Evolutionary conservation across 495 filamentous ascomycete genomes (phyloP), one percentile per base, ranked within the genome.

Genomic region (Penicillium longicatenatum): DNA sequence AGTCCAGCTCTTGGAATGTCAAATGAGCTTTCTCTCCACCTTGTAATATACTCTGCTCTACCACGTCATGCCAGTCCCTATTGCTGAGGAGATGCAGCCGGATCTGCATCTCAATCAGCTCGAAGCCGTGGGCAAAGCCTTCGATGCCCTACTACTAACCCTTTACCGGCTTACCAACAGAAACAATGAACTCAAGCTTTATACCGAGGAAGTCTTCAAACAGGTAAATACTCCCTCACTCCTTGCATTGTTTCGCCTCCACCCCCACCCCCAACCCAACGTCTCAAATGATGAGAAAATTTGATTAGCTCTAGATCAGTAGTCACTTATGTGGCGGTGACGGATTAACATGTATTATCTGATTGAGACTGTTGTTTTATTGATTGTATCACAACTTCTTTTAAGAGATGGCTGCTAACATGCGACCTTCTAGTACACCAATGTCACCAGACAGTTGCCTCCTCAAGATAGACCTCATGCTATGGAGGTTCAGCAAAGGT

Each of bases 241-340:
- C 35, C n/a, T 42, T 35, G 4, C 44, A 45, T 50, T 61, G 50
- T 6, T 56, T 50, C 35, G 53, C 51, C 54, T 26, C 53, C 48
- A 35, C 53, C 52, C 47, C 58, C 51, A 20, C 39, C 48, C 55
- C 52, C 44, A 30, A 50, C 55, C 52, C 44, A 30, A 50, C 64
- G 66, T 77, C 73, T 76, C 69, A 69, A 60, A 74, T 80, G 80
- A 82, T 55, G 80, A 80, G 67, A 78, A 71, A 78, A 71, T 59
- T 65, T 70, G 60, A 77, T 81, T 79, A 83, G 80, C 80, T 83
- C 80, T 83, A 83, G 80, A 83, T 83, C 79, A 79, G 73, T 71
- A 82, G 78, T 70, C 73, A 72, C 75, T 58, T 54, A 45, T 68
- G 75, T 73, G 74, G 69, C 72, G 64, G 56, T 81, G 80, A 83